Evolutionary conservation across 164 flowering plant genomes (phyloP), one percentile per base, ranked within the genome.

Genomic region (Macadamia integrifolia): DNA sequence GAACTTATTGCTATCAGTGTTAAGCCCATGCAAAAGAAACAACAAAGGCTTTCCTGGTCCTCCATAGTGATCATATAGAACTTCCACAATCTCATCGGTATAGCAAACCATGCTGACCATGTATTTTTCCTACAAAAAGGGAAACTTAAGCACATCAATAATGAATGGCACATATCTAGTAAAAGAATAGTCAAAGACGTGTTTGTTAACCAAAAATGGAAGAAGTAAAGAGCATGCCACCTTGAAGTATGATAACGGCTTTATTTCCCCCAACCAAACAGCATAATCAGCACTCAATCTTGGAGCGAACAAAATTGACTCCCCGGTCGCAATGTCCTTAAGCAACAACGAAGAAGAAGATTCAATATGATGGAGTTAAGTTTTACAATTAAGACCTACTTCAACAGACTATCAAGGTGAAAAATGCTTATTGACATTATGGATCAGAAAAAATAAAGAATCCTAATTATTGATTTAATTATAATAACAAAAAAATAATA

Each of bases 251-350:
- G 92, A 82, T n/a, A 74, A 63, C 1, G 86, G 84, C 80, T 87
- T 88, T 76, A 93, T 93, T 72, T 86, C 83, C 66, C 98, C 97
- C 79, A 87, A 61, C 97, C 97, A 93, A 75, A 93, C 88, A 69
- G 96, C 98, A 80, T 93, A 93, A 3, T 90, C 95, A 66, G 79
- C 80, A 62, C 94, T 76, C 69, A 93, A 73, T 60, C 90, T 82
- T 13, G 98, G 98, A 66, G 89, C 86, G 81, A 93, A 93, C 12
- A 93, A 79, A 74, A 93, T 65, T 29, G 96, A 88, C 12, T 84
- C 80, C 70, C 98, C 98, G 67, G 83, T 85, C 5, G 86, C 86
- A 72, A 93, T 68, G 67, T 91, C 97, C 98, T 93, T 64, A 28
- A 61, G 10, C 17, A 48, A 43, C 35, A 67, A 23, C 29, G 23